Base-by-base conservation (phyloP, 805 yeast species). In the Kodamaea leandrae region DNA sequence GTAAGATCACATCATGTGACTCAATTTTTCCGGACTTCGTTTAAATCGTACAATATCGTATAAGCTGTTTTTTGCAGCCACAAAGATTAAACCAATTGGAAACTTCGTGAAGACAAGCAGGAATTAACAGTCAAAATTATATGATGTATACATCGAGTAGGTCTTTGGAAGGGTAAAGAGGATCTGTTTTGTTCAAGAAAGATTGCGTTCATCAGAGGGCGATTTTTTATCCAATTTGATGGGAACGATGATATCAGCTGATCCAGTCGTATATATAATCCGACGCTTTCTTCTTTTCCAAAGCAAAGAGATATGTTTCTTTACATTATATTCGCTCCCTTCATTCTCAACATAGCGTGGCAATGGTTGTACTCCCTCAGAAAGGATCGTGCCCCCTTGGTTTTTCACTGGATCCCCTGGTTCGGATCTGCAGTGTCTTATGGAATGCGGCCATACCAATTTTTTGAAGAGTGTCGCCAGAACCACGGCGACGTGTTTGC, bases 401-500 rank as follows among this genome's bases (percentile, higher is more conserved):
- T 88, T 3, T 87, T 86, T 55, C 83, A 91, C 68, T 83, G 88
- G 84, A 71, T 93, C 44, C 99, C 99, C 23, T 89, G 96, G 95
- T 69, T 91, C 26, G 99, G 99, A 34, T 83, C 93, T 23, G 95
- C 97, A 19, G 77, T 86, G 32, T 66, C 76, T 4, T 91, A 88
- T 57, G 98, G 98, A 54, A 84, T 83, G 83, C 83, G 83, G 51
- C 99, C 99, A n/a, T 91, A 89, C 60, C 86, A 80, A 46, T 91
- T 91, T 61, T 93, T 93, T 57, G 83, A 76, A 48, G 70, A 73
- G 32, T 83, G 91, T 63, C 84, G 88, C 50, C 59, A 73, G 52
- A 83, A 87, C 59, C 78, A 90, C 56, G 99, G 99, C 48, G 96
- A 93, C 63, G 86, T 87, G 35, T 91, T 89, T 58, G 82, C 97